Evolutionary conservation across 306 rosid genomes (phyloP).

Genomic region (Erythrophleum fordii): DNA sequence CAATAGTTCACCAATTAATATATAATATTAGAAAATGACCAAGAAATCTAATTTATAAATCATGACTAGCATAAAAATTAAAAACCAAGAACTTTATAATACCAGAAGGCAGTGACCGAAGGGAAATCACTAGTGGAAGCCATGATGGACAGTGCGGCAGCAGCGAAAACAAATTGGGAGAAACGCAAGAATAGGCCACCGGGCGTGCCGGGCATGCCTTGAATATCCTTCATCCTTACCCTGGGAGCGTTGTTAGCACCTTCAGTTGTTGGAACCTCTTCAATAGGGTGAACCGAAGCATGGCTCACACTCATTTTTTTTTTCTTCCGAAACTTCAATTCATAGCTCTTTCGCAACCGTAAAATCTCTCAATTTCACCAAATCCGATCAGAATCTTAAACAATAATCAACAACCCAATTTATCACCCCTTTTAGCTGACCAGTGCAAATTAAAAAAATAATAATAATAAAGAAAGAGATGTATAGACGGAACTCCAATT

Average conservation of each 20-base stretch:
- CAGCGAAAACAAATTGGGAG: slow-evolving; percentile 69
- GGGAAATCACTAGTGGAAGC: slow-evolving; percentile 82
- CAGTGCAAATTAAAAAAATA: background rate
- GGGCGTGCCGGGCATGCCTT: slow-evolving; percentile 94
- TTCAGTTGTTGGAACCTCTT: slow-evolving; percentile 62
- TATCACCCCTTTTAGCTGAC: background rate
- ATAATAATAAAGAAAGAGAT: background rate
- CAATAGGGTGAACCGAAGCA: slow-evolving; percentile 89
- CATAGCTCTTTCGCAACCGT: slow-evolving; percentile 33
- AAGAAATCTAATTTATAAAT: background rate
- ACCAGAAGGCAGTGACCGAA: slow-evolving; percentile 92
- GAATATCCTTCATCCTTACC: slow-evolving; percentile 80
- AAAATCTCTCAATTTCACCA: slow-evolving; percentile 11
- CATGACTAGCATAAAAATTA: background rate
- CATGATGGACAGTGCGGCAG: slow-evolving; percentile 78
- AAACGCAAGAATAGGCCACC: slow-evolving; percentile 73
- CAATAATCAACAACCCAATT: slow-evolving; percentile 28
- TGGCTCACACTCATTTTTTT: slow-evolving; percentile 86
- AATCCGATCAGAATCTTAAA: slow-evolving; percentile 43
- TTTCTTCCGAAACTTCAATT: slow-evolving; percentile 47
- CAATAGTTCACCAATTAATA: background rate
- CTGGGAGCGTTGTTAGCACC: slow-evolving; percentile 60
- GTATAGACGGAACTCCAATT: background rate
- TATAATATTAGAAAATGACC: background rate
- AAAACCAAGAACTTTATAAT: background rate